These are phyloP conservation scores for Penicillium sumatraense DNA, from an alignment of 2,329 filamentous ascomycete genomes.

Conservation along the genomic window DNA sequence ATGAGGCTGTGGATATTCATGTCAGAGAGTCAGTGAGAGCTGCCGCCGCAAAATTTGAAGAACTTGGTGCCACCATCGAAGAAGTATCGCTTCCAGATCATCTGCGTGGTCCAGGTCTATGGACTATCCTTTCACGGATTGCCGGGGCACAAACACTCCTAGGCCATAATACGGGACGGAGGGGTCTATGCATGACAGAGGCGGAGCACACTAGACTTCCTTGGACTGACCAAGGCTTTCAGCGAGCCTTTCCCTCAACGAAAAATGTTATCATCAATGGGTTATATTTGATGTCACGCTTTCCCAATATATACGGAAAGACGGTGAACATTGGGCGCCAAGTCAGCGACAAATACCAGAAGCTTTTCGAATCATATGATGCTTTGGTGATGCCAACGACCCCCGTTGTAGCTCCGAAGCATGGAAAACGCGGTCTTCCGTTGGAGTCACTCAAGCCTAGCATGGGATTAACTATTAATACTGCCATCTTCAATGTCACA, in stretches of 20 bases:
- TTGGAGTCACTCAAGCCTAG: slow-evolving; percentile 36
- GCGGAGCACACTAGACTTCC: slow-evolving; percentile 55
- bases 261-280: slow-evolving; percentile 49
- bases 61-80: slow-evolving; percentile 55
- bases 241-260: slow-evolving; percentile 52
- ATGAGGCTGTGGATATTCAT: slow-evolving; percentile 42
- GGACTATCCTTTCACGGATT: slow-evolving; percentile 49
- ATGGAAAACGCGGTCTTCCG: slow-evolving; percentile 28
- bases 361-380: slow-evolving; percentile 46
- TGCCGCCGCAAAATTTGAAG: slow-evolving; percentile 47
- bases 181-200: slow-evolving; percentile 56
- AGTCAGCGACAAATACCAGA: slow-evolving; percentile 44
- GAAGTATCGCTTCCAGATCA: slow-evolving; percentile 58
- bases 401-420: slow-evolving; percentile 30
- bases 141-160: slow-evolving; percentile 50
- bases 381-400: slow-evolving; percentile 47
- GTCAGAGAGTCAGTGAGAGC: slow-evolving; percentile 49
- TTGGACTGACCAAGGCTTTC: slow-evolving; percentile 54
- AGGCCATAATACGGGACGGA: slow-evolving; percentile 50
- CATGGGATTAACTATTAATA: slow-evolving; percentile 61
- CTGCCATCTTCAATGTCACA: slow-evolving; percentile 61
- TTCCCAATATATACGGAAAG: slow-evolving; percentile 47
- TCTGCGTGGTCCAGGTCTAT: slow-evolving; percentile 51
- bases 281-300: slow-evolving; percentile 43
- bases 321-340: slow-evolving; percentile 46